Percentiles rank a stretch among this genome's conserved stretches.
Evolutionary conservation across 345 rosid species (phyloP).

Genomic region (Eutrema yunnanense): DNA sequence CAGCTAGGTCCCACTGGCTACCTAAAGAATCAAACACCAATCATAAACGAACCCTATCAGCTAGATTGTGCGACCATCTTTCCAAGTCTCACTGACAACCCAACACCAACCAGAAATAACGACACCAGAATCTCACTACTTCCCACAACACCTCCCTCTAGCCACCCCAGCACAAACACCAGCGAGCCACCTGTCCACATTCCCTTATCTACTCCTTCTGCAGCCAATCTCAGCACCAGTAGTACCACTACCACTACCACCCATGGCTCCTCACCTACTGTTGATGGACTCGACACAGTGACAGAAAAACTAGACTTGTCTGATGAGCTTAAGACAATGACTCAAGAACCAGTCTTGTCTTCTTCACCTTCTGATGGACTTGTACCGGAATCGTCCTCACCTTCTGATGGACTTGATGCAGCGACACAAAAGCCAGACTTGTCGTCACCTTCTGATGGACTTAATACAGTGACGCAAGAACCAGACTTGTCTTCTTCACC

Average conservation of each 20-base stretch:
- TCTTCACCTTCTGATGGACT: conserved; percentile 4
- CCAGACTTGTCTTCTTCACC: conserved; percentile 2
- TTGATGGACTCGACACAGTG: not conserved
- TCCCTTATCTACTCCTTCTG: not conserved
- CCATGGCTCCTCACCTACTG: not conserved
- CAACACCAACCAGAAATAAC: not conserved
- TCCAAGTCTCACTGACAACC: not conserved
- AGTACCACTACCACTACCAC: not conserved
- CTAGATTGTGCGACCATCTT: no score
- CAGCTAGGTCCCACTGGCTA: no score
- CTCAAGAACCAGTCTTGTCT: conserved; percentile 21
- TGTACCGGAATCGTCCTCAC: conserved; percentile 42
- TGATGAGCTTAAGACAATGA: not conserved
- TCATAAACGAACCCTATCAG: no score
- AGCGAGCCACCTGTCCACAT: not conserved
- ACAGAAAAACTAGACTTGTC: no score
- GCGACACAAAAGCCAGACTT: conserved; percentile 19
- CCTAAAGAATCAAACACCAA: no score
- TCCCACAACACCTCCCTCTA: conserved; percentile 16
- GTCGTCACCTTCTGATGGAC: conserved; percentile 55
- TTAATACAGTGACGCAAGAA: not conserved
- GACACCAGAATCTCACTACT: not conserved
- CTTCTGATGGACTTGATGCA: conserved; percentile 36
- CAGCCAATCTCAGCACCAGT: not conserved
- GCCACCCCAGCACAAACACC: conserved; percentile 7